Conservation (phyloP, 2,329 filamentous ascomycete genomes). For the Bertia moriformis region DNA sequence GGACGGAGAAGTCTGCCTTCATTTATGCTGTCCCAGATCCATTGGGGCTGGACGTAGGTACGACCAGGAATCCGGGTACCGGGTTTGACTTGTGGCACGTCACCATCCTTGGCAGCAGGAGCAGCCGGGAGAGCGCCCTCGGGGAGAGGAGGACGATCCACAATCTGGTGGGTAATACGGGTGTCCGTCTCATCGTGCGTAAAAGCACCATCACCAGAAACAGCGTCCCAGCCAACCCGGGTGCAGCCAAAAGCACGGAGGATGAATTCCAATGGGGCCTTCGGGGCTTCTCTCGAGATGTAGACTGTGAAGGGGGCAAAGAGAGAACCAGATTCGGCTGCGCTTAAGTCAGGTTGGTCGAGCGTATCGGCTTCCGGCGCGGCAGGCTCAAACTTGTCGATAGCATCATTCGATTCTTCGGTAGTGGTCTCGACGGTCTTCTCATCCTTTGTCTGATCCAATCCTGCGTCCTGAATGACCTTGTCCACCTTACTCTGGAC, state of each 20-base stretch:
- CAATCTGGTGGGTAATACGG: slow-evolving; percentile 87
- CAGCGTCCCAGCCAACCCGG: slow-evolving; percentile 83
- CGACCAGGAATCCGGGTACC: slow-evolving; percentile 77
- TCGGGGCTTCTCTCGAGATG: slow-evolving; percentile 82
- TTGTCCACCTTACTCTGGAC: slow-evolving; percentile 55
- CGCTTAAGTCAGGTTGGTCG: slow-evolving; percentile 58
- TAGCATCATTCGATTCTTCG: slow-evolving; percentile 41
- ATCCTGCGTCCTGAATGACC: slow-evolving; percentile 53
- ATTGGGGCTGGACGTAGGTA: slow-evolving; percentile 90
- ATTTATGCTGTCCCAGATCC: slow-evolving; percentile 96
- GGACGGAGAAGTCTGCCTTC: slow-evolving; percentile 75
- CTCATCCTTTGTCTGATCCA: slow-evolving; percentile 12
- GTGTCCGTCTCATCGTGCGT: slow-evolving; percentile 79
- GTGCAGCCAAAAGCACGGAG: slow-evolving; percentile 90
- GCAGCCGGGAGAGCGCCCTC: slow-evolving; percentile 9
- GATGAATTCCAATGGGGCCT: slow-evolving; percentile 81
- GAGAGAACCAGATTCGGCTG: slow-evolving; percentile 55
- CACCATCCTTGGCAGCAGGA: slow-evolving; percentile 45
- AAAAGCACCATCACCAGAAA: slow-evolving; percentile 82
- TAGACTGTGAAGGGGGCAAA: slow-evolving; percentile 85
- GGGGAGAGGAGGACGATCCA: slow-evolving; percentile 59
- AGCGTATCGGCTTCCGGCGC: slow-evolving; percentile 79
- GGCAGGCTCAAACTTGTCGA: slow-evolving; percentile 83
- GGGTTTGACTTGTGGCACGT: slow-evolving; percentile 35
- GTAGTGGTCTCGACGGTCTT: slow-evolving; percentile 9